phyloP scores from a whole-genome alignment of 768 basidiomycete genomes.

The Galerina sulciceps region DNA sequence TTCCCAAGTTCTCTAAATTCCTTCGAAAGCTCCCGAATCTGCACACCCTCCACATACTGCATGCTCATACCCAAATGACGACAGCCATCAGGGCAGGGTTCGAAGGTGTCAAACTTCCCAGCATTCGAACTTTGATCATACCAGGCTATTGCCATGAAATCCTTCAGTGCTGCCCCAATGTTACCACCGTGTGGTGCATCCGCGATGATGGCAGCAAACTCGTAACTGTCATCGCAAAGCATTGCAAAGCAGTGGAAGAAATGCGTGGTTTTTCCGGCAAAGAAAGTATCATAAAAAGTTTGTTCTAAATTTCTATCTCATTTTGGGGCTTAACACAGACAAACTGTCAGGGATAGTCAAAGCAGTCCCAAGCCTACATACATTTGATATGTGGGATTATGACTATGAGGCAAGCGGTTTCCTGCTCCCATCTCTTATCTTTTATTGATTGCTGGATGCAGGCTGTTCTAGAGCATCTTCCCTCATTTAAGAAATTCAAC shows the following conservation, averaged over 20 bases:
- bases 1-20: constrained; percentile 30
- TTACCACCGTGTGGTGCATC: constrained; percentile 24
- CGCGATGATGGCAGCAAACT: constrained; percentile 25
- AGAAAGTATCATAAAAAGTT: constrained; percentile 25
- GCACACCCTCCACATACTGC: constrained; percentile 33
- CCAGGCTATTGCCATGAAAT: constrained; percentile 33
- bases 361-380: neutral
- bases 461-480: neutral
- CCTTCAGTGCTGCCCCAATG: constrained; percentile 29
- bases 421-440: neutral
- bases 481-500: neutral
- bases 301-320: neutral
- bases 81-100: constrained; percentile 28
- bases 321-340: neutral
- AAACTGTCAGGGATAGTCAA: neutral
- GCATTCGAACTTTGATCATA: constrained; percentile 27
- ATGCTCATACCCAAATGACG: constrained; percentile 35
- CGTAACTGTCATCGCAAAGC: constrained; percentile 24
- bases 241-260: constrained; percentile 28
- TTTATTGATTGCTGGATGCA: neutral
- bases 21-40: constrained; percentile 30
- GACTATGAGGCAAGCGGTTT: neutral
- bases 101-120: constrained; percentile 21
- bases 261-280: constrained; percentile 21
- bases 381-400: neutral